Evolutionary conservation across 345 rosid species (phyloP), one percentile per base, ranked within the genome.

Genomic region (Hibiscus trionum): DNA sequence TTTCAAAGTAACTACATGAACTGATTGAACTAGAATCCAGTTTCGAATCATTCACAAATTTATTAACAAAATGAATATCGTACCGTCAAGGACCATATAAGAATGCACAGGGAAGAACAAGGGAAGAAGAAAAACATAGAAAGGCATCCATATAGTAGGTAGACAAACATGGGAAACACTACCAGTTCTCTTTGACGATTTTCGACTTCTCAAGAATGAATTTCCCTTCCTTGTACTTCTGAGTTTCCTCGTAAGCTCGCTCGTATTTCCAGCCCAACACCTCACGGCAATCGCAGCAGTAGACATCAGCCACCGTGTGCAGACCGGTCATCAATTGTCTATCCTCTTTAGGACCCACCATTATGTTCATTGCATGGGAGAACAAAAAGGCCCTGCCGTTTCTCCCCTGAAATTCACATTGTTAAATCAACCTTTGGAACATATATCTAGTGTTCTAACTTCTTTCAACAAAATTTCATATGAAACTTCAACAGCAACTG

Each of bases 151-250:
- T 50, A 60, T 60, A 76, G 65, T 76, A n/a, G 39, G 73, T 39
- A 16, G 29, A 55, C 56, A 56, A 47, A 63, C 68, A 17, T 55
- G 17, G 19, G 37, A 21, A 61, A 55, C 26, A 17, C 76, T 75
- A 81, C 79, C 84, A 78, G 70, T 81, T 76, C 61, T 82, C 82
- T 66, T 76, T 73, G 31, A 61, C 80, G 2, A 82, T 79, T 71
- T 79, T 82, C 16, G 78, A 77, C 72, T 76, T 82, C 73, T 82
- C 84, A 49, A 78, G 80, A 44, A 82, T 82, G 84, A 82, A 78
- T 67, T 82, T 82, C 58, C 84, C 84, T 73, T 82, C 84, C 75
- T 82, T 82, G 52, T 82, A 82, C 78, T 77, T 82, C 62, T 82
- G 84, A 3, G 80, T 60, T 68, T 76, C 82, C 74, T 82, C 82